These are phyloP conservation scores for Scedosporium dehoogii DNA, from an alignment of 2,329 filamentous ascomycete species.

Conservation along the genomic window DNA sequence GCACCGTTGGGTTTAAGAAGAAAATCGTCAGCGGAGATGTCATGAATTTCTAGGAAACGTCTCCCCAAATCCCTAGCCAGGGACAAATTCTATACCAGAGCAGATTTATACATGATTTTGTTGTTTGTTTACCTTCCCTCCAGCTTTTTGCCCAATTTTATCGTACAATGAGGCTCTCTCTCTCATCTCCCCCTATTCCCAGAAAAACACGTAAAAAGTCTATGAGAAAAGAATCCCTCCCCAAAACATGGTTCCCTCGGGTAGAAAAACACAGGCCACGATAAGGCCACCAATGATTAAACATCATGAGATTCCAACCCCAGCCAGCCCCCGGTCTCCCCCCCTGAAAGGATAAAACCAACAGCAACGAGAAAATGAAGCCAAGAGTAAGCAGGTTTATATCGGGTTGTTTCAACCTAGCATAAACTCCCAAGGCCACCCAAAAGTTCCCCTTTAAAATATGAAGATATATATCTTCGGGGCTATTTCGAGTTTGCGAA, in stretches of 20 bases:
- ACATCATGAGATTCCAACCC: neutral
- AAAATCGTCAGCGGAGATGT: neutral
- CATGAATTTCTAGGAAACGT: neutral
- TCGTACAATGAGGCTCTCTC: conserved; percentile 1
- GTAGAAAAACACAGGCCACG: neutral
- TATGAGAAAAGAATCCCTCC: neutral
- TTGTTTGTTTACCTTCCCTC: neutral
- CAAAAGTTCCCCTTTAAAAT: neutral
- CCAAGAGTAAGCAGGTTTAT: too few species aligned
- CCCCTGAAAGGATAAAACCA: neutral
- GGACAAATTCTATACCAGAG: neutral
- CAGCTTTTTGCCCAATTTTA: neutral
- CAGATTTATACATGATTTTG: neutral
- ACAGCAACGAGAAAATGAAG: too few species aligned
- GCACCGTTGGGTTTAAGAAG: neutral
- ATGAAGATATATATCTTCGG: too few species aligned
- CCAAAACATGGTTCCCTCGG: neutral
- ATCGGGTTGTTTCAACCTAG: too few species aligned
- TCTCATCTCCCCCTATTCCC: neutral
- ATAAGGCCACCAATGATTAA: neutral
- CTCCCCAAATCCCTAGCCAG: neutral
- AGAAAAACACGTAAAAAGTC: neutral
- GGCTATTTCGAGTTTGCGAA: neutral
- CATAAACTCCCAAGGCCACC: neutral
- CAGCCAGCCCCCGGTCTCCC: neutral